Percentiles rank a stretch among this genome's conserved stretches.
Evolutionary conservation across 2,329 filamentous ascomycete species (phyloP).

Genomic region (Alternaria triticina): DNA sequence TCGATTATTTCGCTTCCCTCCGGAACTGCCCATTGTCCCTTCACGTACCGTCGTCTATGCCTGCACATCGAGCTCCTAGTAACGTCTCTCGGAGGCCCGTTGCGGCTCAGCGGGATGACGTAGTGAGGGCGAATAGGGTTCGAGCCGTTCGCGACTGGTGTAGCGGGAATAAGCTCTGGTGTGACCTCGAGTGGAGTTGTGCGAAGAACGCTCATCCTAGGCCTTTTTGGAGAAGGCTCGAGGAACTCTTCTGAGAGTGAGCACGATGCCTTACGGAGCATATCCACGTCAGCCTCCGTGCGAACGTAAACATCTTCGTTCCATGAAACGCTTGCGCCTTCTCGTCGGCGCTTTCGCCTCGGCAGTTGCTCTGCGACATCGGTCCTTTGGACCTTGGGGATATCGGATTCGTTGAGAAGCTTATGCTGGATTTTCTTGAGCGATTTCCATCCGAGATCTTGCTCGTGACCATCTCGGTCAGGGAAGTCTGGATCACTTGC

Average conservation of each 20-base stretch:
- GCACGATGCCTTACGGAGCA: background rate
- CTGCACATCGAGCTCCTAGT: background rate
- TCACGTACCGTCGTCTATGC: background rate
- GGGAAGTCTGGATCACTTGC: background rate
- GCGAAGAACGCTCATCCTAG: background rate
- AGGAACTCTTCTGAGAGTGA: background rate
- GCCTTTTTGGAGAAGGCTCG: background rate
- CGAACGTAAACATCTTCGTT: slow-evolving; percentile 3
- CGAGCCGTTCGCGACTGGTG: background rate
- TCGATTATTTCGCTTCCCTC: background rate
- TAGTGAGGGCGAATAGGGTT: background rate
- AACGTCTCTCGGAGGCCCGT: background rate
- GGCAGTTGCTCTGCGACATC: background rate
- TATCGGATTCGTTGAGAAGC: background rate
- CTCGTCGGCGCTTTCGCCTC: slow-evolving; percentile 8
- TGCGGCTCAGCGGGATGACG: background rate
- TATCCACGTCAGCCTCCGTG: slow-evolving; percentile 12
- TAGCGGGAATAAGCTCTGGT: background rate
- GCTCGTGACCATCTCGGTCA: background rate
- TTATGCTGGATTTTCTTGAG: background rate
- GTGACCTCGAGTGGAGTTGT: background rate
- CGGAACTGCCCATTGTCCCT: background rate
- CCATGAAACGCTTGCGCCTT: slow-evolving; percentile 1
- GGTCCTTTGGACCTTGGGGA: background rate
- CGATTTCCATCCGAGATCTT: background rate